Evolutionary conservation across 2,329 filamentous ascomycete genomes (phyloP), one percentile per base, ranked within the genome.

Genomic region (Curvularia sp.): DNA sequence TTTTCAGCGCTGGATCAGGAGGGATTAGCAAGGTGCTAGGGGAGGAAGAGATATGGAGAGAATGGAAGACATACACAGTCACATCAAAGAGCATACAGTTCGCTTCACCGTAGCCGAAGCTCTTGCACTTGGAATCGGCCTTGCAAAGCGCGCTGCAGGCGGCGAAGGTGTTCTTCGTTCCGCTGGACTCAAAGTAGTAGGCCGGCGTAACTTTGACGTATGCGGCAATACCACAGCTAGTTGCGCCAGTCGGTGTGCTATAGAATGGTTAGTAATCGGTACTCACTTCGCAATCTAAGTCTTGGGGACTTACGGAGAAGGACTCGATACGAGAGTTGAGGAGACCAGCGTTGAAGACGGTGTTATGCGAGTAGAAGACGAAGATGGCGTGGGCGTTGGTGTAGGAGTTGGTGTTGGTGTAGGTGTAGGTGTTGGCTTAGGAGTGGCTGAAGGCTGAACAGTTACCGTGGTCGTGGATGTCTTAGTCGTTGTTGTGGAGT

Each of bases 21-120:
- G 18, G 30, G 23, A 32, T 55, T 9, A 55, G 46, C 6, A 25
- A 15, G 4, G 36, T 46, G 39, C 3, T 13, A 9, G 9, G 19
- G 25, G 15, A 21, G 36, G 4, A 15, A 25, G 25, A 13, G 21
- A 25, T 6, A 27, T 34, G 3, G 9, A 30, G 18, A 5, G 10
- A n/a, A 12, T 36, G 27, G 12, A 49, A 36, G 28, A 60, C 72
- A n/a, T 70, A 74, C 71, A 67, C 70, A 45, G 53, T 39, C 3
- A 74, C 69, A 42, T 68, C 68, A 52, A 74, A 74, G 5, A 74
- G 61, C 68, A 74, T 69, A 64, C 72, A 74, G 47, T 74, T 74
- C 15, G 71, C 66, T 42, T 74, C 71, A 27, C 72, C 72, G 36
- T 74, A 74, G 19, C 70, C 72, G 28, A 74, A 74, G 41, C 65